Conservation (phyloP, 805 yeast genomes). For the Barnettozyma pratensis region DNA sequence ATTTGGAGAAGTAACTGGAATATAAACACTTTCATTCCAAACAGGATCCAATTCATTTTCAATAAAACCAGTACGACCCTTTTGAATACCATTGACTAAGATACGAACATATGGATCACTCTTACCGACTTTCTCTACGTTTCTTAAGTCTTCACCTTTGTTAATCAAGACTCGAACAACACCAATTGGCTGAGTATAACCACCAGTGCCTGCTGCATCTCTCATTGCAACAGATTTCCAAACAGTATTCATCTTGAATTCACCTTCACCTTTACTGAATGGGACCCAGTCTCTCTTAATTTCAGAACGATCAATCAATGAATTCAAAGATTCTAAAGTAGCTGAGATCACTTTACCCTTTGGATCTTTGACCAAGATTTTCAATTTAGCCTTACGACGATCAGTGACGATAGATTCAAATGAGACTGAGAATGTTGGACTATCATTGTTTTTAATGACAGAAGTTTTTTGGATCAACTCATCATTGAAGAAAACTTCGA, state of each 20-base stretch:
- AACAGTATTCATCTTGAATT: conserved; percentile 56
- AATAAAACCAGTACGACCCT: conserved; percentile 68
- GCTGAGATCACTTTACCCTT: conserved; percentile 56
- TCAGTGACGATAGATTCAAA: conserved; percentile 68
- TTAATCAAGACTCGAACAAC: conserved; percentile 70
- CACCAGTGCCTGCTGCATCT: conserved; percentile 65
- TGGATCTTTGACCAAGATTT: conserved; percentile 60
- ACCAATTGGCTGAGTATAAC: conserved; percentile 94
- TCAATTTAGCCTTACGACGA: conserved; percentile 64
- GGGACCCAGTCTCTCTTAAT: conserved; percentile 78
- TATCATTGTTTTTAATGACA: conserved; percentile 52
- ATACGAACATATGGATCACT: conserved; percentile 89
- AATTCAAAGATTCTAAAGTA: conserved; percentile 50
- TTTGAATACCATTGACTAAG: conserved; percentile 68
- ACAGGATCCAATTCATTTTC: conserved; percentile 71
- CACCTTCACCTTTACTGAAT: conserved; percentile 64
- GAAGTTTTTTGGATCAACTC: conserved; percentile 54
- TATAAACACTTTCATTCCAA: conserved; percentile 79
- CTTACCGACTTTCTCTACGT: conserved; percentile 84
- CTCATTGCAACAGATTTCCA: conserved; percentile 86
- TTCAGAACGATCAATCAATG: conserved; percentile 66
- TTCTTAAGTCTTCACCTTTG: conserved; percentile 69
- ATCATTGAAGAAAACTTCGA: conserved; percentile 65
- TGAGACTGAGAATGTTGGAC: conserved; percentile 60
- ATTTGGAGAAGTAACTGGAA: conserved; percentile 76